phyloP scores from a whole-genome alignment of 129 eudicot genomes.

The Oenanthe sinensis region DNA sequence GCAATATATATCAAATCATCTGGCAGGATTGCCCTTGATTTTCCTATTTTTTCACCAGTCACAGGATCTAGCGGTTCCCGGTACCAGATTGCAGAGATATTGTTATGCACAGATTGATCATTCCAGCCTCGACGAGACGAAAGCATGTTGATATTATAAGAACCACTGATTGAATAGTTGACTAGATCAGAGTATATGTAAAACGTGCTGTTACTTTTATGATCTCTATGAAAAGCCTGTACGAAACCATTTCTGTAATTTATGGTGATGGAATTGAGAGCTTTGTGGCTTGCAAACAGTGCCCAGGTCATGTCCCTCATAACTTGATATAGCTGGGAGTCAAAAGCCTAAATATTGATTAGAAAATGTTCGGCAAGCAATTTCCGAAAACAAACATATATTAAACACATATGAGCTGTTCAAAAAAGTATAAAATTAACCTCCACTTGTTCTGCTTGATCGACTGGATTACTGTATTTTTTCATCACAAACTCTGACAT shows the following conservation, averaged over 20 bases:
- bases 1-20: constrained; percentile 82
- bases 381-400: background rate
- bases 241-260: constrained; percentile 88
- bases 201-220: constrained; percentile 60
- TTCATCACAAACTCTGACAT: constrained; percentile 68
- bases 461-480: constrained; percentile 54
- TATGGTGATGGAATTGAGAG: constrained; percentile 79
- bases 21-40: constrained; percentile 58
- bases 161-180: constrained; percentile 58
- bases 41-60: constrained; percentile 59
- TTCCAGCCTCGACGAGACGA: constrained; percentile 75
- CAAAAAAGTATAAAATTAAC: constrained; percentile 20
- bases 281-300: constrained; percentile 71
- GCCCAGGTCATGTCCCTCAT: constrained; percentile 96
- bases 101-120: constrained; percentile 57
- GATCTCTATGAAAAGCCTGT: constrained; percentile 91
- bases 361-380: background rate
- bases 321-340: constrained; percentile 61
- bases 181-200: constrained; percentile 76
- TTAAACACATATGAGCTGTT: background rate
- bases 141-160: constrained; percentile 27
- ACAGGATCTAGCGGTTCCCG: constrained; percentile 69
- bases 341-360: constrained; percentile 8
- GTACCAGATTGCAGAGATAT: constrained; percentile 80
- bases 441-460: constrained; percentile 91